phyloP scores from a whole-genome alignment of 495 filamentous ascomycete species.

The Penicillium waksmanii region DNA sequence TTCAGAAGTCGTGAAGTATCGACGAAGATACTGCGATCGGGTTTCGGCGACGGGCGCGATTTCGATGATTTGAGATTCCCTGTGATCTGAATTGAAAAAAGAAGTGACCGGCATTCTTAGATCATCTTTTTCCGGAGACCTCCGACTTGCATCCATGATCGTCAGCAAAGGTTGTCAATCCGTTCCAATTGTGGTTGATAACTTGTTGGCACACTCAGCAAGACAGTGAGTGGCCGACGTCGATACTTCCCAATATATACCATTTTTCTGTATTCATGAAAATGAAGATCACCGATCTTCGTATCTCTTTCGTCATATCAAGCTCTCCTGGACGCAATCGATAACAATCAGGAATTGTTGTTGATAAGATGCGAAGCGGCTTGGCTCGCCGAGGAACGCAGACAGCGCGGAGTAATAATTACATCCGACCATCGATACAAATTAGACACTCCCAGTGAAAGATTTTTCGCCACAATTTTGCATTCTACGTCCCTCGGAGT shows the following conservation, averaged over 20 bases:
- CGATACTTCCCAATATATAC: conserved; percentile 16
- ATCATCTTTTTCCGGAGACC: conserved; percentile 15
- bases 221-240: not conserved
- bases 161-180: not conserved
- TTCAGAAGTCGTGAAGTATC: conserved; percentile 55
- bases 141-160: conserved; percentile 17
- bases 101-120: conserved; percentile 3
- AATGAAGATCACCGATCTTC: not conserved
- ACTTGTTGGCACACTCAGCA: not conserved
- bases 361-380: conserved; percentile 23
- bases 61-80: conserved; percentile 14
- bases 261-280: not conserved
- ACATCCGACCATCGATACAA: not conserved
- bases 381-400: conserved; percentile 24
- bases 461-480: not conserved
- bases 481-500: not conserved
- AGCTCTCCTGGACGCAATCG: not conserved
- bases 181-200: not conserved
- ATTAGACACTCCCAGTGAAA: not conserved
- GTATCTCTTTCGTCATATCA: conserved; percentile 20
- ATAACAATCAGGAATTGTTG: conserved; percentile 4
- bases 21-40: conserved; percentile 38
- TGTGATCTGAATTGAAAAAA: conserved; percentile 16
- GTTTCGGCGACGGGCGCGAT: conserved; percentile 22
- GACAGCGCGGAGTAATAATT: not conserved